phyloP scores from a whole-genome alignment of 1,284 basidiomycete genomes.

The Afroboletus lepidellus region DNA sequence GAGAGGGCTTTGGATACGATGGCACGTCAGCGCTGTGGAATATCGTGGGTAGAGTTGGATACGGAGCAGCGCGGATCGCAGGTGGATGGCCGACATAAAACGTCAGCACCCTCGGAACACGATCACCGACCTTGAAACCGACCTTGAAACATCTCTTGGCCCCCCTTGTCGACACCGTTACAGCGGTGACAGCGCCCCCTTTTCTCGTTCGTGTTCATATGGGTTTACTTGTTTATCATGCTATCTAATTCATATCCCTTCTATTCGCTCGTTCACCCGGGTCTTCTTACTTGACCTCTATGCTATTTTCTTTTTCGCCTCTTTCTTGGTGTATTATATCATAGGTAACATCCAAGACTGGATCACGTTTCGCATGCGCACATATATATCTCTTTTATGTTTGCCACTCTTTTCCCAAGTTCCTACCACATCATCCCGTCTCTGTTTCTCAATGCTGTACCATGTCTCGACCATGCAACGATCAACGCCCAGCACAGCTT shows the following conservation, averaged over 20 bases:
- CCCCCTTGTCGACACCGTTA: slow-evolving; percentile 8
- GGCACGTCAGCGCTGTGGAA: slow-evolving; percentile 56
- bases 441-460: slow-evolving; percentile 4
- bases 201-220: slow-evolving; percentile 14
- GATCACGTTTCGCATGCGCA: slow-evolving; percentile 5
- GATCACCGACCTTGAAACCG: slow-evolving; percentile 4
- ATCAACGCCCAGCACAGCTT: no score
- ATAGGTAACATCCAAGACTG: slow-evolving; percentile 6
- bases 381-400: slow-evolving; percentile 6
- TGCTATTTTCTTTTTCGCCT: slow-evolving; percentile 3
- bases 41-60: slow-evolving; percentile 60
- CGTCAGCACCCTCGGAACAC: slow-evolving; percentile 3
- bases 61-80: slow-evolving; percentile 68
- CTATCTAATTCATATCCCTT: slow-evolving; percentile 7
- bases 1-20: slow-evolving; percentile 60
- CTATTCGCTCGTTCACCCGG: slow-evolving; percentile 5
- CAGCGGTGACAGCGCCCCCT: slow-evolving; percentile 1
- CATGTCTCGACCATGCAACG: slow-evolving; percentile 2
- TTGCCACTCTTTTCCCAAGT: slow-evolving; percentile 1
- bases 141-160: neutral
- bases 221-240: slow-evolving; percentile 11
- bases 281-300: neutral
- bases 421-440: neutral
- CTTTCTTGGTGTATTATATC: slow-evolving; percentile 6
- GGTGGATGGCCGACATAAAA: slow-evolving; percentile 61